Conservation (phyloP, 2,329 filamentous ascomycete species). For the Aureobasidium sp. region DNA sequence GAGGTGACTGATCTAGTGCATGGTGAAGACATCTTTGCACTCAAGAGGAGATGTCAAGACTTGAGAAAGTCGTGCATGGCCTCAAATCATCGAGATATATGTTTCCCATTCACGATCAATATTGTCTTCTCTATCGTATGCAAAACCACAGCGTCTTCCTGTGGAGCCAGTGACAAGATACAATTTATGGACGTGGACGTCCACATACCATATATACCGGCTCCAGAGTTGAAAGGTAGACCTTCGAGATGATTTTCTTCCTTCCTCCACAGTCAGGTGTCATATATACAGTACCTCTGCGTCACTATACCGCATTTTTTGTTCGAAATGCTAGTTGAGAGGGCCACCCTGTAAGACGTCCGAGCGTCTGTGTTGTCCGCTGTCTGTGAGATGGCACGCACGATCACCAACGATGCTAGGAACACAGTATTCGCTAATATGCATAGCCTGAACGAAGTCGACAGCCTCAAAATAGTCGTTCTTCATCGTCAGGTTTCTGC, state of each 20-base stretch:
- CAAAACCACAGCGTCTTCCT: background rate
- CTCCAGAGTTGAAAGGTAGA: background rate
- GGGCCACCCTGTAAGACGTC: background rate
- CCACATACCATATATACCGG: background rate
- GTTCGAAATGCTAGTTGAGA: background rate
- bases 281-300: no score
- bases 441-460: background rate
- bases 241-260: background rate
- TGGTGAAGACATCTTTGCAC: background rate
- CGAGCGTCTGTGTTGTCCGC: background rate
- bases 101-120: background rate
- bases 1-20: rapidly evolving
- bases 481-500: background rate
- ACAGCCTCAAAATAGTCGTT: background rate
- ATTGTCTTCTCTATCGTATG: no score
- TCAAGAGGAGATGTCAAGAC: background rate
- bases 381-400: no score
- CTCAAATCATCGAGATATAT: background rate
- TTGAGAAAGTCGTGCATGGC: no score
- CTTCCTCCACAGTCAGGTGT: no score
- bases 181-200: background rate
- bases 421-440: no score
- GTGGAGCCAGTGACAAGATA: no score
- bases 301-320: background rate
- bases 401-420: no score